Evolutionary conservation across 2,329 filamentous ascomycete species (phyloP).

Genomic region (Endothia cerciana): DNA sequence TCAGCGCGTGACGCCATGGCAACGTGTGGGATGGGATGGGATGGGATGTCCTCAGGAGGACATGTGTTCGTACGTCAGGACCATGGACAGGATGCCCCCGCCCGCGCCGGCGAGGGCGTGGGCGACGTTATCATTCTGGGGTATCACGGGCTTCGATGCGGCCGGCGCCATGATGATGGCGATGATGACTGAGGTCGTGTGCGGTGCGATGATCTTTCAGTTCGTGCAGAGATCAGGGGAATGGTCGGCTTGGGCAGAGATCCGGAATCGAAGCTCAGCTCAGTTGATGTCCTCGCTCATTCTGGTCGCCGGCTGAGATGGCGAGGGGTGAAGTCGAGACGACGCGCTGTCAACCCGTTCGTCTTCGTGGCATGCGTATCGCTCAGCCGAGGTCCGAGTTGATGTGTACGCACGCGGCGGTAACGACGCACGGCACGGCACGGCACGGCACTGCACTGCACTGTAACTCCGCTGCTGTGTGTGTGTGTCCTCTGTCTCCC

Average conservation of each 20-base stretch:
- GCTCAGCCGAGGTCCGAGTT: conserved; percentile 27
- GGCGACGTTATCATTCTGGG: conserved; percentile 95
- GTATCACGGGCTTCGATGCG: conserved; percentile 64
- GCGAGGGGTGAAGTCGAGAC: too few relatives aligned
- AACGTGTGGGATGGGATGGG: conserved; percentile 15
- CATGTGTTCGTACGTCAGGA: conserved; percentile 70
- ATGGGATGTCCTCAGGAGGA: not conserved
- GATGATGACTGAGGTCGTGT: conserved; percentile 22
- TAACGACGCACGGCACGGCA: not conserved
- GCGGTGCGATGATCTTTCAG: not conserved
- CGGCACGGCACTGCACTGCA: not conserved
- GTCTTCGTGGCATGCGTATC: conserved; percentile 7
- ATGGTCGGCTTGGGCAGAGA: too few relatives aligned
- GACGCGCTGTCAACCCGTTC: conserved; percentile 1
- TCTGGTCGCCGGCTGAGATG: conserved; percentile 6
- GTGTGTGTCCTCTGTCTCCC: too few relatives aligned
- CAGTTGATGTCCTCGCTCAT: conserved; percentile 29
- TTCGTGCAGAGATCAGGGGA: too few relatives aligned
- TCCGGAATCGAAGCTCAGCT: too few relatives aligned
- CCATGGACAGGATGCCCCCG: conserved; percentile 93
- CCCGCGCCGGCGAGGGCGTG: conserved; percentile 92
- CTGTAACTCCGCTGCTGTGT: too few relatives aligned
- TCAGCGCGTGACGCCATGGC: not conserved
- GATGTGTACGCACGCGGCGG: too few relatives aligned
- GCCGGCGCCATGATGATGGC: conserved; percentile 32